These are phyloP conservation scores for Penicillium tannophilum DNA, from an alignment of 495 filamentous ascomycete genomes.

Conservation along the genomic window DNA sequence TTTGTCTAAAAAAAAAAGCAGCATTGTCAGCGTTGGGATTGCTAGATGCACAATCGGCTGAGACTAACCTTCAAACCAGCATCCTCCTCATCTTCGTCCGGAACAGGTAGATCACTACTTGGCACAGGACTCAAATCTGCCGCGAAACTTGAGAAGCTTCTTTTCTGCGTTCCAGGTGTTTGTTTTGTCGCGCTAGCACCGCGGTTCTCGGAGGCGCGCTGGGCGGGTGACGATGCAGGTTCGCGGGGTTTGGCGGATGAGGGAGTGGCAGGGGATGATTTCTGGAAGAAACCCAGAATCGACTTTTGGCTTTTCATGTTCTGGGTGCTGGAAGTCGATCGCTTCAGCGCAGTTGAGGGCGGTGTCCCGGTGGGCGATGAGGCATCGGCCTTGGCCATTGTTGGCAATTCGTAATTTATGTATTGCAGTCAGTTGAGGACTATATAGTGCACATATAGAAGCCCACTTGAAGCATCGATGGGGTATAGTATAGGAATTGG, in stretches of 20 bases:
- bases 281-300: slow-evolving; percentile 86
- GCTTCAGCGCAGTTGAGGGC: slow-evolving; percentile 41
- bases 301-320: slow-evolving; percentile 73
- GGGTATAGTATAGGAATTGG: not conserved
- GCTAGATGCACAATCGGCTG: slow-evolving; percentile 10
- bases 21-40: not conserved
- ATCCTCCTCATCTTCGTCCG: slow-evolving; percentile 41
- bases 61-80: slow-evolving; percentile 26
- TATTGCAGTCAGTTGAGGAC: slow-evolving; percentile 5
- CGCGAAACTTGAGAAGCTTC: slow-evolving; percentile 44
- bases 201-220: slow-evolving; percentile 40
- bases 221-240: slow-evolving; percentile 46
- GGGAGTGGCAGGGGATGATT: slow-evolving; percentile 53
- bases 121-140: slow-evolving; percentile 71
- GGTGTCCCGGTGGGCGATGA: slow-evolving; percentile 47
- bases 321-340: slow-evolving; percentile 48
- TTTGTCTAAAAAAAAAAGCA: slow-evolving; percentile 19
- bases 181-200: slow-evolving; percentile 28
- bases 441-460: slow-evolving; percentile 8
- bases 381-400: slow-evolving; percentile 43
- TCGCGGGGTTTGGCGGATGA: slow-evolving; percentile 35
- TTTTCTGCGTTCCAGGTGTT: slow-evolving; percentile 24
- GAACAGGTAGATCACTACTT: slow-evolving; percentile 67
- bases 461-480: not conserved
- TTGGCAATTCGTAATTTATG: slow-evolving; percentile 11